Percentiles rank a stretch among this genome's conserved stretches.
Evolutionary conservation across 169 alveolate genomes (phyloP).

Genomic region (Neospora caninum): DNA sequence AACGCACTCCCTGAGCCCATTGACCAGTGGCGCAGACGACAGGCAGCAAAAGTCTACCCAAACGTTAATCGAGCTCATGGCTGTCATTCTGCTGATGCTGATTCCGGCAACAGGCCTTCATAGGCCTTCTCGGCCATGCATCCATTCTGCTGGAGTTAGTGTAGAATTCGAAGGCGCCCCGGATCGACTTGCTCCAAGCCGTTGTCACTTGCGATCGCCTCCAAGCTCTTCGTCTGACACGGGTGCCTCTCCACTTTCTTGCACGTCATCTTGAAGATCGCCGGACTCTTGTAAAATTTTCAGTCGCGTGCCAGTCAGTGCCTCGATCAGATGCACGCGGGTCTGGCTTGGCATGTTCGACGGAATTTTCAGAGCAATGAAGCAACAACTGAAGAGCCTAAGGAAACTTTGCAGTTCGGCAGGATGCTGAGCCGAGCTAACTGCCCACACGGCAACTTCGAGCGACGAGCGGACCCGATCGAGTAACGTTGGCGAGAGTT

Average conservation of each 20-base stretch:
- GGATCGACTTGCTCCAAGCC: not conserved
- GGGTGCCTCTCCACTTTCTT: not conserved
- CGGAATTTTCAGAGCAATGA: not conserved
- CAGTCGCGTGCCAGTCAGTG: not conserved
- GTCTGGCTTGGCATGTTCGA: slow-evolving; percentile 12
- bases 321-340: slow-evolving; percentile 12
- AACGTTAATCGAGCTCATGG: not conserved
- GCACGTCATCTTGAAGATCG: not conserved
- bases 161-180: not conserved
- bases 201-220: not conserved
- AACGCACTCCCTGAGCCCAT: not conserved
- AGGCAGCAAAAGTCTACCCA: not conserved
- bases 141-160: not conserved
- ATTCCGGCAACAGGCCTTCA: not conserved
- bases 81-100: not conserved
- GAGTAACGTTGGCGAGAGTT: not conserved
- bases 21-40: not conserved
- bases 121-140: not conserved
- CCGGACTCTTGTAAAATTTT: not conserved
- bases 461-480: not conserved
- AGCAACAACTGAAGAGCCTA: slow-evolving; percentile 23
- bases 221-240: not conserved
- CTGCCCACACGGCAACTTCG: slow-evolving; percentile 1
- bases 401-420: not conserved
- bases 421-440: slow-evolving; percentile 10